Evolutionary conservation across 371 early-diverging fungal genomes (phyloP).

Genomic region (Saksenaea oblongispora): DNA sequence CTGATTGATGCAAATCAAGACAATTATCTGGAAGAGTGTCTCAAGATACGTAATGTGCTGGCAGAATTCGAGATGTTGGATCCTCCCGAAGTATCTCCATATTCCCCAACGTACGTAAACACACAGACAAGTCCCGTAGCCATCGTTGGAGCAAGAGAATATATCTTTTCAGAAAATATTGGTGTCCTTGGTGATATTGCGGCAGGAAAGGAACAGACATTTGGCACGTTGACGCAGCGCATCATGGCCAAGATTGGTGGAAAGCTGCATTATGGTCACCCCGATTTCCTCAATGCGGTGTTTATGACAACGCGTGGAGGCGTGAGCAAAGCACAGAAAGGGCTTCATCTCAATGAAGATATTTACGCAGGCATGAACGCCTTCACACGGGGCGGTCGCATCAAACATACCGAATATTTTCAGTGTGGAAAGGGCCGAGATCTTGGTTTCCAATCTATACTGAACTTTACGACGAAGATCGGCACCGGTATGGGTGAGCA

Average conservation of each 20-base stretch:
- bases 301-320: slow-evolving; percentile 91
- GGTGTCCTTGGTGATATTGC: slow-evolving; percentile 90
- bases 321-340: slow-evolving; percentile 89
- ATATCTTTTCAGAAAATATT: slow-evolving; percentile 87
- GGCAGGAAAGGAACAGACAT: slow-evolving; percentile 90
- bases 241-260: slow-evolving; percentile 87
- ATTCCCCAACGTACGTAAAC: slow-evolving; percentile 48
- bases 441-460: slow-evolving; percentile 86
- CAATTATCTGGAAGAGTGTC: slow-evolving; percentile 86
- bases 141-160: slow-evolving; percentile 92
- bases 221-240: slow-evolving; percentile 87
- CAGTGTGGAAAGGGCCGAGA: slow-evolving; percentile 95
- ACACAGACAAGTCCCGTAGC: slow-evolving; percentile 74
- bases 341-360: slow-evolving; percentile 91
- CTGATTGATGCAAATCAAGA: slow-evolving; percentile 93
- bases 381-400: slow-evolving; percentile 81
- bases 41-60: slow-evolving; percentile 85
- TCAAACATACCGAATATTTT: slow-evolving; percentile 90
- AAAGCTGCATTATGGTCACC: slow-evolving; percentile 72
- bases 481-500: slow-evolving; percentile 94
- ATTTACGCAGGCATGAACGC: slow-evolving; percentile 94
- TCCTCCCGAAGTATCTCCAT: slow-evolving; percentile 62
- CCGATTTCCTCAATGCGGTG: slow-evolving; percentile 88
- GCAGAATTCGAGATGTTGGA: slow-evolving; percentile 84
- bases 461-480: slow-evolving; percentile 89